phyloP scores from a whole-genome alignment of 495 filamentous ascomycete genomes.

The Aspergillus campestris region DNA sequence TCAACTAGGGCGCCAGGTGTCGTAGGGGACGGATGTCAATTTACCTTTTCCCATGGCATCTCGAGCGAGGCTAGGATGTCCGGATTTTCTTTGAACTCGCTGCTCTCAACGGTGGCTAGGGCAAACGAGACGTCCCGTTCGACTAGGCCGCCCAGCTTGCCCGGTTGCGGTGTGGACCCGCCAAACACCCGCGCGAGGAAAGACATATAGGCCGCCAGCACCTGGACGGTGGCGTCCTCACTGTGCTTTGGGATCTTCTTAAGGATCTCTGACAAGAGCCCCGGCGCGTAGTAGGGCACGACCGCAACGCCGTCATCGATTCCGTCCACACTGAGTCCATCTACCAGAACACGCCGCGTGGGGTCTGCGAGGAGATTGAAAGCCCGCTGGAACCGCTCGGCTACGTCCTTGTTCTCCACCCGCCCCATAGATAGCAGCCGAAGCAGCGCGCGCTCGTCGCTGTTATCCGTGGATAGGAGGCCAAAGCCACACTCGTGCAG shows the following conservation, averaged over 20 bases:
- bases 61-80: slow-evolving; percentile 1
- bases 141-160: slow-evolving; percentile 2
- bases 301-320: slow-evolving; percentile 15
- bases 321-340: slow-evolving; percentile 19
- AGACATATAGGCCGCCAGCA: slow-evolving; percentile 9
- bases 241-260: background rate
- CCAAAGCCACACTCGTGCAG: slow-evolving; percentile 1
- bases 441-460: slow-evolving; percentile 13
- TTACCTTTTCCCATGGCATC: no score
- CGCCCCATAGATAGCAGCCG: slow-evolving; percentile 20
- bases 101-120: slow-evolving; percentile 6
- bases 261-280: slow-evolving; percentile 8
- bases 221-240: background rate
- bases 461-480: background rate
- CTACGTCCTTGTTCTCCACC: slow-evolving; percentile 6
- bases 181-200: slow-evolving; percentile 13
- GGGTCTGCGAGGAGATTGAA: slow-evolving; percentile 1
- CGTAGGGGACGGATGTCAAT: no score
- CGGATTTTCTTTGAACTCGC: slow-evolving; percentile 8
- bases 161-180: slow-evolving; percentile 3
- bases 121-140: slow-evolving; percentile 13
- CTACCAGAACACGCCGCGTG: background rate
- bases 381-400: slow-evolving; percentile 7
- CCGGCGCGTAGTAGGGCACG: slow-evolving; percentile 18
- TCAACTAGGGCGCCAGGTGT: no score